Conservation (phyloP, 345 rosid species). For the Mallotus nudiflorus region DNA sequence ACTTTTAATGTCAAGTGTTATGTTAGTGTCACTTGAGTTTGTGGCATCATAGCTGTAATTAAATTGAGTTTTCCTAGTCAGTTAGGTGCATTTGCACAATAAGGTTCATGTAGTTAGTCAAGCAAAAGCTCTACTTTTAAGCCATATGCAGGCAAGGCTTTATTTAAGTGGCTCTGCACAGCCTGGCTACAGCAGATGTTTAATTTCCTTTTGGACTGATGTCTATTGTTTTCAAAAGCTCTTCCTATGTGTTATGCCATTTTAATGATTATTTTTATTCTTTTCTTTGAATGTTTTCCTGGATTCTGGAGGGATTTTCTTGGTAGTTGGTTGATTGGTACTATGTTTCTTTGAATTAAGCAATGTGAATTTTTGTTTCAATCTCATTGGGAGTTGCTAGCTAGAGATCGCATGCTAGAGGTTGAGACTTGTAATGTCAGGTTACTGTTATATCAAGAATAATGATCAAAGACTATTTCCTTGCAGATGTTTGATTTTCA, state of each 20-base stretch:
- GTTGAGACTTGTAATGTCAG: not conserved
- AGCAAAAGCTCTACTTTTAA: no score
- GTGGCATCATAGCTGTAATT: not conserved
- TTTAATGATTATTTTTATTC: not conserved
- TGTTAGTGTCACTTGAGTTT: not conserved
- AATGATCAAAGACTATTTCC: constrained; percentile 13
- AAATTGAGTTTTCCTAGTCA: not conserved
- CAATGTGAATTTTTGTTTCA: not conserved
- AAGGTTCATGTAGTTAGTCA: not conserved
- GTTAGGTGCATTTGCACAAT: constrained; percentile 2
- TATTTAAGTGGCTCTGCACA: not conserved
- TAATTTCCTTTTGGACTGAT: not conserved
- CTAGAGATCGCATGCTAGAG: no score
- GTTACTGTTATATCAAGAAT: constrained; percentile 1
- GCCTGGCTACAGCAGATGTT: not conserved
- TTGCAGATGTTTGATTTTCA: constrained; percentile 43
- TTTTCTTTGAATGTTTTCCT: not conserved
- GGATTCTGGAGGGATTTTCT: not conserved
- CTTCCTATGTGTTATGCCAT: not conserved
- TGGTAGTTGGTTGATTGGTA: not conserved
- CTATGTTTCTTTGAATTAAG: not conserved
- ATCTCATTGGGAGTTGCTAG: not conserved
- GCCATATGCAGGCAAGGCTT: no score
- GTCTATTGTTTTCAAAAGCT: not conserved
- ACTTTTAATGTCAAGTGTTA: not conserved